phyloP scores from a whole-genome alignment of 176 grass and related monocot genomes.

The Bonia amplexicaulis region DNA sequence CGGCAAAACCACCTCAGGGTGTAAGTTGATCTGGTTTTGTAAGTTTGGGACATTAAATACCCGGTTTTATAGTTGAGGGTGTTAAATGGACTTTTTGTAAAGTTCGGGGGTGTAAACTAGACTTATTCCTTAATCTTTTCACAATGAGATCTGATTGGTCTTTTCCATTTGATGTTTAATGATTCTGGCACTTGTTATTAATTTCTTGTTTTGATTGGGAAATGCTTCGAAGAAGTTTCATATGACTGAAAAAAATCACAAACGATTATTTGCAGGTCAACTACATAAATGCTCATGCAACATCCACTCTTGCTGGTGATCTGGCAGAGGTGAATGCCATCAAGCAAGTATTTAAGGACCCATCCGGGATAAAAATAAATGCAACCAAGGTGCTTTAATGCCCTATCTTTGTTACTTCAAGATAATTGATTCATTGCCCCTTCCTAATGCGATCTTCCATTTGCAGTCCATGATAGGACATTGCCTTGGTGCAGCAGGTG shows the following conservation, averaged over 20 bases:
- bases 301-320: constrained; percentile 94
- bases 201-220: not conserved
- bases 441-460: constrained; percentile 16
- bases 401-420: constrained; percentile 2
- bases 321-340: constrained; percentile 94
- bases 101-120: too few species aligned
- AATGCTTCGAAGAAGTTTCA: constrained; percentile 1
- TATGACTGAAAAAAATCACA: not conserved
- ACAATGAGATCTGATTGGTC: not conserved
- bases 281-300: constrained; percentile 96
- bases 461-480: constrained; percentile 99
- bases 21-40: too few species aligned
- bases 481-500: constrained; percentile 94
- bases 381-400: constrained; percentile 70
- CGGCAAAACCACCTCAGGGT: too few species aligned
- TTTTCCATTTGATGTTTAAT: not conserved
- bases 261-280: constrained; percentile 68
- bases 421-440: constrained; percentile 6
- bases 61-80: too few species aligned
- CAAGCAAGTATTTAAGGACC: constrained; percentile 85
- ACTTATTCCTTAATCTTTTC: not conserved
- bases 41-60: too few species aligned
- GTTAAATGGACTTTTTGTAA: too few species aligned
- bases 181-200: not conserved
- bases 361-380: constrained; percentile 83